phyloP scores from a whole-genome alignment of 805 yeast species.

The Huiozyma naganishii region DNA sequence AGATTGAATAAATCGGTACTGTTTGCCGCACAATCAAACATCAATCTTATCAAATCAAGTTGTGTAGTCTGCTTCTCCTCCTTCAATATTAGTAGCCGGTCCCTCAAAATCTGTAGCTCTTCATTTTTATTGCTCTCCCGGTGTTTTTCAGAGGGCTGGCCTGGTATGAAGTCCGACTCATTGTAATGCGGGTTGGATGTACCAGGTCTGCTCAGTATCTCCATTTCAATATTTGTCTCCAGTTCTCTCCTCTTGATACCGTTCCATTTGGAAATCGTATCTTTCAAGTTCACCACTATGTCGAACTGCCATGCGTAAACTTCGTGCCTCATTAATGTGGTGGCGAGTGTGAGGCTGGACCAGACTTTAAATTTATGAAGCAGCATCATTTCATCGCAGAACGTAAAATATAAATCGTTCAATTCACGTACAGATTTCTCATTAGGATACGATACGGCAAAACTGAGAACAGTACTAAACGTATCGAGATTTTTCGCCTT shows the following conservation, averaged over 20 bases:
- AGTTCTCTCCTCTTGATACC: slow-evolving; percentile 3
- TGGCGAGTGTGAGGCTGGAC: slow-evolving; percentile 18
- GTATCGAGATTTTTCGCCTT: slow-evolving; percentile 5
- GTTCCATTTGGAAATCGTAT: slow-evolving; percentile 34
- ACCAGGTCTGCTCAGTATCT: slow-evolving; percentile 36
- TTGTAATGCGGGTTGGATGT: slow-evolving; percentile 5
- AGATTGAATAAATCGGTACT: slow-evolving; percentile 36
- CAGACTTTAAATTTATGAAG: slow-evolving; percentile 38
- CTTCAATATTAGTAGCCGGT: slow-evolving; percentile 27
- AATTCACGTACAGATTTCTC: slow-evolving; percentile 40
- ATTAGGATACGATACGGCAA: slow-evolving; percentile 29
- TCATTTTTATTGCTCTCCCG: neutral
- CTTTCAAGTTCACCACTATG: slow-evolving; percentile 47
- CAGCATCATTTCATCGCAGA: slow-evolving; percentile 48
- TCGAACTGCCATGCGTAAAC: slow-evolving; percentile 60
- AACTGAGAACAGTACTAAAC: neutral
- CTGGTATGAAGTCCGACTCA: neutral
- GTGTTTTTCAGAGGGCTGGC: neutral
- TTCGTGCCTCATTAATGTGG: slow-evolving; percentile 44
- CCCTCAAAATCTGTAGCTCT: slow-evolving; percentile 4
- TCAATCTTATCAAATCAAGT: slow-evolving; percentile 33
- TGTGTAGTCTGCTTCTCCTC: slow-evolving; percentile 29
- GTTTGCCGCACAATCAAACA: slow-evolving; percentile 40
- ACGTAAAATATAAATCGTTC: slow-evolving; percentile 48
- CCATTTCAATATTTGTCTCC: slow-evolving; percentile 32